These are phyloP conservation scores for Diatrype stigma DNA, from an alignment of 2,329 filamentous ascomycete species.

Conservation along the genomic window DNA sequence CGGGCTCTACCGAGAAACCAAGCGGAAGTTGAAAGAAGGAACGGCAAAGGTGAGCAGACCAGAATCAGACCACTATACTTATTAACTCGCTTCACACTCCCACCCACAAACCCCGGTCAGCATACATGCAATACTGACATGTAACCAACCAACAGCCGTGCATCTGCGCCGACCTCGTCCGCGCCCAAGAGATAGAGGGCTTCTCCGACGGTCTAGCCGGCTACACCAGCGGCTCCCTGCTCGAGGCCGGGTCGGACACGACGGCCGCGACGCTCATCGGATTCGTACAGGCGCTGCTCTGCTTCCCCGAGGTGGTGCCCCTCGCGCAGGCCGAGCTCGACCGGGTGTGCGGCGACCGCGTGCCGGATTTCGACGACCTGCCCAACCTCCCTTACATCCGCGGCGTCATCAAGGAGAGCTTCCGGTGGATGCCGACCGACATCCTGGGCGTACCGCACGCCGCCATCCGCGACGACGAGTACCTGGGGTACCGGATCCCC, in stretches of 20 bases:
- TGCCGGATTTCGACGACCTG: slow-evolving; percentile 40
- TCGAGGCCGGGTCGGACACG: slow-evolving; percentile 35
- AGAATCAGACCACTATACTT: too few species aligned
- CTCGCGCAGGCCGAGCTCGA: slow-evolving; percentile 32
- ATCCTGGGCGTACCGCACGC: slow-evolving; percentile 35
- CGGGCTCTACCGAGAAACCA: neutral
- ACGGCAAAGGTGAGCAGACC: slow-evolving; percentile 15
- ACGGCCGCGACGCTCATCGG: slow-evolving; percentile 30
- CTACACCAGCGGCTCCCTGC: slow-evolving; percentile 24
- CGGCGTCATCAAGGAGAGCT: slow-evolving; percentile 40
- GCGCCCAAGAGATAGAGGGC: slow-evolving; percentile 26
- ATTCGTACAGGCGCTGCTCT: slow-evolving; percentile 38
- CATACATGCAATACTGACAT: neutral
- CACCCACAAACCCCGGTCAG: too few species aligned
- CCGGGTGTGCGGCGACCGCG: slow-evolving; percentile 36
- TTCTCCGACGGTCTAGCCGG: slow-evolving; percentile 30
- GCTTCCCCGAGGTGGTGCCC: slow-evolving; percentile 32
- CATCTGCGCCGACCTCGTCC: slow-evolving; percentile 21
- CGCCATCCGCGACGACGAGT: slow-evolving; percentile 30
- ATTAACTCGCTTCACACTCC: too few species aligned
- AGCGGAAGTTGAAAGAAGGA: neutral
- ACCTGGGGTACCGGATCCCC: slow-evolving; percentile 38
- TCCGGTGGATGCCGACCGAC: slow-evolving; percentile 41
- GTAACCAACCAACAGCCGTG: slow-evolving; percentile 19
- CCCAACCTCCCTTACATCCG: slow-evolving; percentile 42